Percentiles rank a stretch among this genome's conserved stretches.
These are phyloP conservation scores for Daldinia sp. DNA, from an alignment of 2,329 filamentous ascomycete genomes.

Conservation along the genomic window DNA sequence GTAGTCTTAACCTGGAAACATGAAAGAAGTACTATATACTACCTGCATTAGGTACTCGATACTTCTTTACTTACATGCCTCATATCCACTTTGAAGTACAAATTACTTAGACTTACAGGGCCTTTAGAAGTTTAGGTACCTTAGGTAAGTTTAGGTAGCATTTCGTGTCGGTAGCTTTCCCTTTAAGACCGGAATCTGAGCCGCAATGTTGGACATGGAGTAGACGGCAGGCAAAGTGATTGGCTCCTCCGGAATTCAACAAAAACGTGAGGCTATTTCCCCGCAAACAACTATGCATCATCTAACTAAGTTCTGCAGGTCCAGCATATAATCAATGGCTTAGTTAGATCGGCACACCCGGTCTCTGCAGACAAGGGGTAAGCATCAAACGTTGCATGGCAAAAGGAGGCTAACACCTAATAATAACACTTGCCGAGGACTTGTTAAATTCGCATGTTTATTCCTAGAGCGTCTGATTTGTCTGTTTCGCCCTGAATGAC, in stretches of 20 bases:
- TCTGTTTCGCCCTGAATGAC: not conserved
- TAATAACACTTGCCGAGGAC: conserved; percentile 28
- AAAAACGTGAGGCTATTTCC: conserved; percentile 42
- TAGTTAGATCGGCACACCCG: conserved; percentile 31
- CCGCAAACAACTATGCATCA: conserved; percentile 39
- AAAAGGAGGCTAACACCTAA: conserved; percentile 39
- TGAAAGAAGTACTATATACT: no score
- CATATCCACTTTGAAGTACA: conserved; percentile 9
- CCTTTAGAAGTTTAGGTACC: not conserved
- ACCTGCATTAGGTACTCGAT: not conserved
- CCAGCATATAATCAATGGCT: conserved; percentile 11
- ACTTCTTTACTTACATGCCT: not conserved
- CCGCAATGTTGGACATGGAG: conserved; percentile 35
- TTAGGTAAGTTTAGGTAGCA: conserved; percentile 9
- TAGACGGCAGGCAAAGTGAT: conserved; percentile 20
- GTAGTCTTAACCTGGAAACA: not conserved
- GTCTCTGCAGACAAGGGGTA: conserved; percentile 17
- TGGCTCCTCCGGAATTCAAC: conserved; percentile 24
- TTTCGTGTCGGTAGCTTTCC: conserved; percentile 11
- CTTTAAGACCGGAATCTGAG: conserved; percentile 28
- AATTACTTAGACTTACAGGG: conserved; percentile 11
- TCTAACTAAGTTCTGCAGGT: conserved; percentile 34
- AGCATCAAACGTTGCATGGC: conserved; percentile 28
- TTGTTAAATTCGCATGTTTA: conserved; percentile 13
- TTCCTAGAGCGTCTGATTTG: conserved; percentile 15